Evolutionary conservation across 176 grass and related monocot species (phyloP), one percentile per base, ranked within the genome.

Genomic region (Ananas comosus): DNA sequence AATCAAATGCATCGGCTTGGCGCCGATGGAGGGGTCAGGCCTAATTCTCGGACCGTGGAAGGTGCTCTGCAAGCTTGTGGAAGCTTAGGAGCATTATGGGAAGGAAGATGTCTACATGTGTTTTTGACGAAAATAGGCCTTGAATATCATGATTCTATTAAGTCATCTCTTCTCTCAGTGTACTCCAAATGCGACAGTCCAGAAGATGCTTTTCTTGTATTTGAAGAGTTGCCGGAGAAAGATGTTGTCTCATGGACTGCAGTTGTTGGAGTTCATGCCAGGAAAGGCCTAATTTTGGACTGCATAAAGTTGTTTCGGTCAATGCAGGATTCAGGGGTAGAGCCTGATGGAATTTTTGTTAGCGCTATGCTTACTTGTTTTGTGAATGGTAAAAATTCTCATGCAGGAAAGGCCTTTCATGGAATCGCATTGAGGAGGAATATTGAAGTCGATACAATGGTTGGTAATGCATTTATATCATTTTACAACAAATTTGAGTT

Each of bases 231-330:
- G 79, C 54, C 13, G 16, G 83, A 80, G 59, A 90, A 81, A 82
- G 91, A 90, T 2, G 65, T 94, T 7, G 51, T 94, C 77, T 87
- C 91, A 53, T 94, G 91, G 91, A 94, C 86, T 23, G 75, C 72
- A 64, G 79, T 87, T 49, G 80, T 90, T 79, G 83, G 71, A 68
- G 72, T 83, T 13, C 84, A 89, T 67, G 82, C 80, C 29, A 24
- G 81, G 52, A 78, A 77, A 72, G 81, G 91, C 11, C 50, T 78
- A 52, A 66, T 71, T n/a, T 48, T 18, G 70, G 66, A 77, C 24
- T 74, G 77, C 2, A 25, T 89, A 72, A 64, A 75, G 65, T 64
- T 87, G 63, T 67, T 86, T 64, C 64, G 22, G 18, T 27, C 74
- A 65, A 86, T 86, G 86, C 72, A 14, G 72, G 70, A 53, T 64